Evolutionary conservation across 306 rosid species (phyloP), one percentile per base, ranked within the genome.

Genomic region (Sphenostylis stenocarpa): DNA sequence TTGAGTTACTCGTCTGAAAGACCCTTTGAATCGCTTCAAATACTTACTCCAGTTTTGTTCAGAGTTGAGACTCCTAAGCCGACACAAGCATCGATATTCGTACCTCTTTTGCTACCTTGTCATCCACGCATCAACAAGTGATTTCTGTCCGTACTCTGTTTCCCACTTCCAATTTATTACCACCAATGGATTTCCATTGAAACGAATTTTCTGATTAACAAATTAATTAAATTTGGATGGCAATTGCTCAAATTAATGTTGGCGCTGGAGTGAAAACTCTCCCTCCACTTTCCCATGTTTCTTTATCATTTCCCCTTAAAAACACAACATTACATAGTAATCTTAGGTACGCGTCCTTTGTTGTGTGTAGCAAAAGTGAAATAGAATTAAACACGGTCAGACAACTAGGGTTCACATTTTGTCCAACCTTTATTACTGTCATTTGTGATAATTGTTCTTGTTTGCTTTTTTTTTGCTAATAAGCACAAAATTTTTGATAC

Each of bases 251-350:
- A 68, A 47, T 68, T 68, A 34, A 19, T 7, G 3, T 72, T 73
- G 69, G 69, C 68, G 57, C 57, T 26, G 17, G 43, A 26, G 24
- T 56, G 56, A 28, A 73, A 73, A 56, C 56, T 14, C 55, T 73
- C 56, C 29, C 68, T 39, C 43, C 1, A 23, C 0, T 23, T 23
- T 5, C 5, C 23, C 16, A 0, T 12, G 2, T 41, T 1, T 52
- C 3, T 21, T 53, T 60, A 16, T 16, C 7, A 1, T 57, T 26
- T 11, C 10, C 58, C 24, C 0, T 0, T 26, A 51, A 48, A 5
- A 52, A 29, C 33, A 29, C 3, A 3, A 7, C 28, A 17, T 20
- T 10, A 55, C 10, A 60, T 7, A 60, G 7, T 29, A 3, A 16
- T 26, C 11, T n/a, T 58, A n/a, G 23, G 21, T 36, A 36, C n/a